A percentile compares a stretch with the other conserved stretches of the same genome.
Evolutionary conservation across 208 protist species (phyloP).

Genomic region (Naegleria lovaniensis): DNA sequence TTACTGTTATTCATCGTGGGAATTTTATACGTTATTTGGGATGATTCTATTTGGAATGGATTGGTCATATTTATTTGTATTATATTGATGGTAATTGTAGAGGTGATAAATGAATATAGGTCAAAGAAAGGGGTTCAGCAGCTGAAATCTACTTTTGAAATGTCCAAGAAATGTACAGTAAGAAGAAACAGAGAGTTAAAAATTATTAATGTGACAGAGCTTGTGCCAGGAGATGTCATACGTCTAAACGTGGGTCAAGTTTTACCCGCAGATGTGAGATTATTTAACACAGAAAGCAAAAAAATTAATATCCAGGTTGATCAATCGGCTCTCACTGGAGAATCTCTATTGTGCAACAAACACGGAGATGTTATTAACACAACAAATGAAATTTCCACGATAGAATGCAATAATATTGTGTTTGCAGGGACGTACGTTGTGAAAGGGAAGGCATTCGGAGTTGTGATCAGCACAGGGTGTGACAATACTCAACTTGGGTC

Average conservation of each 20-base stretch:
- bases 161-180: background rate
- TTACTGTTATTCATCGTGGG: background rate
- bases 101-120: constrained; percentile 15
- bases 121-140: background rate
- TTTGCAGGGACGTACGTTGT: constrained; percentile 74
- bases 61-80: background rate
- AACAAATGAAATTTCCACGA: constrained; percentile 49
- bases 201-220: constrained; percentile 45
- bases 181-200: background rate
- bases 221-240: constrained; percentile 90
- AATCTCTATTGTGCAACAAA: background rate
- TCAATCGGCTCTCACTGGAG: background rate
- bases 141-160: background rate
- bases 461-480: constrained; percentile 60
- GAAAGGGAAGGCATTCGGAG: constrained; percentile 63
- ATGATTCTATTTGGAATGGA: background rate
- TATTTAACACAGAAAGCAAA: constrained; percentile 59
- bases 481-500: constrained; percentile 75
- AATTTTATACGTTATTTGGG: background rate
- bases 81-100: background rate
- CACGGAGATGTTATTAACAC: background rate
- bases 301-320: background rate
- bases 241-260: constrained; percentile 70
- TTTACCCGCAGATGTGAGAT: constrained; percentile 83
- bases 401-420: constrained; percentile 62